Evolutionary conservation across 2,329 filamentous ascomycete species (phyloP).

Genomic region (Cercospora sp.): DNA sequence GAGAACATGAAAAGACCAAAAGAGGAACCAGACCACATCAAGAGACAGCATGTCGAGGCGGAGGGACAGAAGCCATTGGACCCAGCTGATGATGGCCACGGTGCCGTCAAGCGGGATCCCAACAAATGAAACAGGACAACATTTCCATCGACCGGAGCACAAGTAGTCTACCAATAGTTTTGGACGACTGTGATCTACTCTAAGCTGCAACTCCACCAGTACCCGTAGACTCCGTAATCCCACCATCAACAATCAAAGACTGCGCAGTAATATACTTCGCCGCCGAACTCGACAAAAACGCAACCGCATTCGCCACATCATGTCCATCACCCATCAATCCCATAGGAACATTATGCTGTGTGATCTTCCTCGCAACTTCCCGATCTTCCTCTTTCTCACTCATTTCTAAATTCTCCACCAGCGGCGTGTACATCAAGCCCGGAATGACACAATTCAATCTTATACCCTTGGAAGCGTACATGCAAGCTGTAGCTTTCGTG

Average conservation of each 20-base stretch:
- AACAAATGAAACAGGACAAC: neutral
- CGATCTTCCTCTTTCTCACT: conserved; percentile 49
- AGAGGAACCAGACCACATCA: conserved; percentile 25
- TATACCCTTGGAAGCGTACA: conserved; percentile 49
- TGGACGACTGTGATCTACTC: neutral
- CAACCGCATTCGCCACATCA: conserved; percentile 77
- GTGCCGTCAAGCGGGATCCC: neutral
- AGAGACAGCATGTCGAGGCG: conserved; percentile 27
- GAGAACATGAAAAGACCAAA: conserved; percentile 26
- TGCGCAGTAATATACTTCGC: conserved; percentile 84
- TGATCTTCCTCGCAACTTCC: conserved; percentile 54
- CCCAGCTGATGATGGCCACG: conserved; percentile 24
- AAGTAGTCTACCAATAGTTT: neutral
- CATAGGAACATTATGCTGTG: conserved; percentile 60
- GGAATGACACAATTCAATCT: conserved; percentile 58
- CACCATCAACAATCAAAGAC: conserved; percentile 54
- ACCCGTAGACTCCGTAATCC: conserved; percentile 33
- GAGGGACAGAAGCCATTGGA: conserved; percentile 29
- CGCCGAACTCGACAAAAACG: conserved; percentile 81
- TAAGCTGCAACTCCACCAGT: conserved; percentile 23
- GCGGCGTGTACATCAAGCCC: conserved; percentile 58
- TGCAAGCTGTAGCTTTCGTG: conserved; percentile 43
- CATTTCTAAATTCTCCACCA: conserved; percentile 49
- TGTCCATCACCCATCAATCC: conserved; percentile 59
- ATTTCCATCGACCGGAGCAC: neutral